phyloP scores from a whole-genome alignment of 345 rosid genomes.

The Sonneratia alba region DNA sequence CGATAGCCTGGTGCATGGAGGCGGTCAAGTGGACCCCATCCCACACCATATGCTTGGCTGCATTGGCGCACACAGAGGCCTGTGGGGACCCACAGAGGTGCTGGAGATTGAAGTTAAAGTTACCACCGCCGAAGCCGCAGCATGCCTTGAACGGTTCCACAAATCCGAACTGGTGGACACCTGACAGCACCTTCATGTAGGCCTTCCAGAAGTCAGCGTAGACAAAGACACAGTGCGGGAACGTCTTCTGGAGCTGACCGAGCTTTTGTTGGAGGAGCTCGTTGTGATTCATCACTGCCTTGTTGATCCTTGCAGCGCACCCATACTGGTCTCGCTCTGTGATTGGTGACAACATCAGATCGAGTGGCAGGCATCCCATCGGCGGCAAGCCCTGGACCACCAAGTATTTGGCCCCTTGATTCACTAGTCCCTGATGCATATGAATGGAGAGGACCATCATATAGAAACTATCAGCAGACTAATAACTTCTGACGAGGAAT shows the following conservation, averaged over 20 bases:
- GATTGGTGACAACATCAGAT: not conserved
- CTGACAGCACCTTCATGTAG: not conserved
- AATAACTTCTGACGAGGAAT: no score
- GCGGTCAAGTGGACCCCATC: constrained; percentile 19
- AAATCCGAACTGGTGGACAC: not conserved
- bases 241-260: not conserved
- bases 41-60: constrained; percentile 15
- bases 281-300: not conserved
- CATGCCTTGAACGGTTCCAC: constrained; percentile 4
- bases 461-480: not conserved
- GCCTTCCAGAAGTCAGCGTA: constrained; percentile 13
- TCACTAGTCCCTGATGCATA: constrained; percentile 2
- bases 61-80: constrained; percentile 13
- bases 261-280: constrained; percentile 2
- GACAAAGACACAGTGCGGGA: not conserved
- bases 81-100: constrained; percentile 15
- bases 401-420: not conserved
- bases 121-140: constrained; percentile 10
- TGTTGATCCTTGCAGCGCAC: constrained; percentile 6
- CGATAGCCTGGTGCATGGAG: not conserved
- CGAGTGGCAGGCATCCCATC: constrained; percentile 7
- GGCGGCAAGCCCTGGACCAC: constrained; percentile 11
- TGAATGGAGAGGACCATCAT: not conserved
- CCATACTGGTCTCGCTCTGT: not conserved
- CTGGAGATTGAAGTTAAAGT: constrained; percentile 7